Conservation (phyloP, 2,329 filamentous ascomycete genomes). For the Tolypocladium nubicola region DNA sequence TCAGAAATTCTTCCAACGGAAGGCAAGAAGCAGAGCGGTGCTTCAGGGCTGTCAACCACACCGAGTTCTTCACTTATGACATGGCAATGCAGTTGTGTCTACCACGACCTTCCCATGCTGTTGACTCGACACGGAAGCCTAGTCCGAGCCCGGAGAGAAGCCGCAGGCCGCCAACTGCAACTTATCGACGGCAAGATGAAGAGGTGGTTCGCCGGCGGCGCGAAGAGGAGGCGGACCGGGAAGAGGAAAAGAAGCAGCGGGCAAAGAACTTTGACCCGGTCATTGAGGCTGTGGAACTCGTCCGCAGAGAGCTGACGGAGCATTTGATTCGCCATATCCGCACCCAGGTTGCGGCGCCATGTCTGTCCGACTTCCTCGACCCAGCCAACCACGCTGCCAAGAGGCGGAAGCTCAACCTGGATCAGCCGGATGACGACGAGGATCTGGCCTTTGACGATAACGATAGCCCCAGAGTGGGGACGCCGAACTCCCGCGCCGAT, state of each 20-base stretch:
- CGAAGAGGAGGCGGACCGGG: constrained; percentile 72
- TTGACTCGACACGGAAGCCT: constrained; percentile 16
- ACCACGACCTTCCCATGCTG: constrained; percentile 15
- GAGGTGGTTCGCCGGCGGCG: constrained; percentile 54
- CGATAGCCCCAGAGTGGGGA: constrained; percentile 52
- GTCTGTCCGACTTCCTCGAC: constrained; percentile 71
- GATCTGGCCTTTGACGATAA: constrained; percentile 42
- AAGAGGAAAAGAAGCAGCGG: constrained; percentile 81
- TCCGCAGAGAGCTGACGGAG: constrained; percentile 72
- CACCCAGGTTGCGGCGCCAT: constrained; percentile 72
- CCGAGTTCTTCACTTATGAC: constrained; percentile 78
- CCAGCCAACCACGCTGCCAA: constrained; percentile 72
- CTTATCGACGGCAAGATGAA: constrained; percentile 41
- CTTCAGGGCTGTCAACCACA: constrained; percentile 66
- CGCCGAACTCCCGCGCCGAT: constrained; percentile 53
- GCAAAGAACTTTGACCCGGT: constrained; percentile 89
- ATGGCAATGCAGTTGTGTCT: constrained; percentile 77
- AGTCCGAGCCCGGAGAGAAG: constrained; percentile 23
- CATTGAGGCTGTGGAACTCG: constrained; percentile 65
- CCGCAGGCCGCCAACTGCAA: constrained; percentile 7
- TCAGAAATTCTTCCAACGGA: constrained; percentile 66
- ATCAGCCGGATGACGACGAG: constrained; percentile 52
- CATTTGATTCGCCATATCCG: constrained; percentile 85
- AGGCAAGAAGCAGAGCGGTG: constrained; percentile 75
- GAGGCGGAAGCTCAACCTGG: constrained; percentile 67